These are phyloP conservation scores for Macadamia tetraphylla DNA, from an alignment of 164 flowering plant genomes.

Conservation along the genomic window DNA sequence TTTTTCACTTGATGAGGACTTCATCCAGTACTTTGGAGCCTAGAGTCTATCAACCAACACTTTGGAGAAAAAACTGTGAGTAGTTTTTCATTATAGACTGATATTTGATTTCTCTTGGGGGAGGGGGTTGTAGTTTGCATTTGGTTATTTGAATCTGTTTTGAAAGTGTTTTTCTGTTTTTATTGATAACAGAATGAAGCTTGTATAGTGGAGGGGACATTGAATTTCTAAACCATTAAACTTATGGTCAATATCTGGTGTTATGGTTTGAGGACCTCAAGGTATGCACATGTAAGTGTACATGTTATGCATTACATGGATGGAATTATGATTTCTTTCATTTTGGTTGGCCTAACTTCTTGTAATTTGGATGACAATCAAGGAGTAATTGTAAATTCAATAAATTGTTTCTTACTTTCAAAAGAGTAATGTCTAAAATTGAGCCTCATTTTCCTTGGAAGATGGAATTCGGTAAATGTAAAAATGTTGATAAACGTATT, in stretches of 20 bases:
- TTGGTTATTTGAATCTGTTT: not conserved
- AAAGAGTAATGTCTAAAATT: not conserved
- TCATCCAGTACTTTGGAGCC: constrained; percentile 54
- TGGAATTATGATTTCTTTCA: not conserved
- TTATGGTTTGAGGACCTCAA: not conserved
- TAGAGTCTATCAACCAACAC: constrained; percentile 17
- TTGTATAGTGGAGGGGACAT: not conserved
- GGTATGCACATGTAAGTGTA: not conserved
- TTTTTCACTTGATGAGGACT: constrained; percentile 28
- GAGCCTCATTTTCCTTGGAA: not conserved
- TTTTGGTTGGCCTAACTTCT: not conserved
- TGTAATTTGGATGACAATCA: no score
- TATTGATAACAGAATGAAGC: not conserved
- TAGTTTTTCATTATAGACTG: not conserved
- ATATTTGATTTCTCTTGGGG: not conserved
- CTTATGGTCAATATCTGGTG: not conserved
- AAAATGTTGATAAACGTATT: not conserved
- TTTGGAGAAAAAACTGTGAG: not conserved
- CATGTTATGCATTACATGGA: not conserved
- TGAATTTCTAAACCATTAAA: not conserved
- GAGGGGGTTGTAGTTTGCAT: not conserved
- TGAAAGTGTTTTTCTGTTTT: not conserved
- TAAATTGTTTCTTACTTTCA: not conserved
- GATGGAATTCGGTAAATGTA: not conserved
- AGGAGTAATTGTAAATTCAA: not conserved